Base-by-base conservation (phyloP, 2,329 filamentous ascomycete genomes). In the Macrophomina tecta region DNA sequence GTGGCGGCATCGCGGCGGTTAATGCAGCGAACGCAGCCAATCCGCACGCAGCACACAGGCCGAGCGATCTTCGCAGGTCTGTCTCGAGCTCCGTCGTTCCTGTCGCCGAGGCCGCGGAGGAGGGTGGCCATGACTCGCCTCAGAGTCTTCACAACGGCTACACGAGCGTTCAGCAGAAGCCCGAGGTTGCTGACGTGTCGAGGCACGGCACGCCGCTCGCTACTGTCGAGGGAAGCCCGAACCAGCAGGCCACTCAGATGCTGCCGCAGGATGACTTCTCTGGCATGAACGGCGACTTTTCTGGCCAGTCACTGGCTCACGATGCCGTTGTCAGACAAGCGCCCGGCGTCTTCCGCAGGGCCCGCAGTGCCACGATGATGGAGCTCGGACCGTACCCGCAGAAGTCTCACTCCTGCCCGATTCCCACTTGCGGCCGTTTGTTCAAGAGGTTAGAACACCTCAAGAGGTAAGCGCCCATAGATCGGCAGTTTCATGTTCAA, bases 361-460 rank as follows among this genome's bases (percentile, higher is more conserved):
- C 95, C 70, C 90, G 94, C 71, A 97, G 94, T 72, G 94, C 95
- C 63, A 98, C 95, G 4, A 91, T 96, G 80, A 96, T 96, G 91
- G 95, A 99, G 80, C 87, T 97, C 70, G 93, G 93, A 38, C 95
- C 96, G 14, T 98, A 98, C 78, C 93, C 95, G 62, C 93, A 97
- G 77, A 99, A 99, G 82, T 97, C 94, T 48, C 95, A 99, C 81
- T 98, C 94, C 1, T 99, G 95, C 83, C 95, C 95, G n/a, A 99
- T 99, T 75, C 95, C 95, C 34, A 96, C 94, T 65, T 99, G 95
- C 79, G 95, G 95, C 65, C 91, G 95, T 75, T 87, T 97, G 69
- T 99, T 99, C 87, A 99, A 99, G 89, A 90, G 95, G 81, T 88
- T 99, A 84, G 95, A 99, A 84, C 95, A 99, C 83, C 89, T 99